These are phyloP conservation scores for Clonostachys sp. DNA, from an alignment of 2,329 filamentous ascomycete genomes.

Conservation along the genomic window DNA sequence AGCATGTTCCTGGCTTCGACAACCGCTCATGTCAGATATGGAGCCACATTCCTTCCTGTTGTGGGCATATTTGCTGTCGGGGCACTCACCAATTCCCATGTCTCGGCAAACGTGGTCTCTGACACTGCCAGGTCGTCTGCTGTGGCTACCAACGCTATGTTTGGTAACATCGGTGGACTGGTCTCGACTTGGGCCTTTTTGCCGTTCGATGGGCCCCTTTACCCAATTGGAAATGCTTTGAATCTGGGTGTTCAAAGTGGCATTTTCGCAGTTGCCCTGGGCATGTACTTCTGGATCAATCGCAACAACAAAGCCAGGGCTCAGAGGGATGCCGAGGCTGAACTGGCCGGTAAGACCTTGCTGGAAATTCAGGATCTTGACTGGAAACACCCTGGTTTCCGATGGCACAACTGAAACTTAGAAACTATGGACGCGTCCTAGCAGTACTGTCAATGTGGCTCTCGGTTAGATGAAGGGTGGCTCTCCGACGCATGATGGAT, in stretches of 20 bases:
- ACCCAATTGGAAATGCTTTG: constrained; percentile 66
- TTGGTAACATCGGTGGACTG: constrained; percentile 68
- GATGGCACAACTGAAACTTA: constrained; percentile 34
- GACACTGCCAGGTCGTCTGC: constrained; percentile 65
- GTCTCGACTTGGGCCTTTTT: constrained; percentile 63
- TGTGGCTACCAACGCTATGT: constrained; percentile 64
- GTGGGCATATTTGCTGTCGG: constrained; percentile 60
- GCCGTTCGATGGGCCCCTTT: constrained; percentile 60
- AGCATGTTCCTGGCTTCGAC: constrained; percentile 62
- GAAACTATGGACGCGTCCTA: no score
- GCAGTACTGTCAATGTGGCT: no score
- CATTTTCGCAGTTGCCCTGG: constrained; percentile 43
- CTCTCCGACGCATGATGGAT: no score
- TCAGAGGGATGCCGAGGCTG: constrained; percentile 21
- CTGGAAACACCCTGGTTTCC: constrained; percentile 62
- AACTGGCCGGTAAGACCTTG: constrained; percentile 46
- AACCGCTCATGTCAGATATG: constrained; percentile 55
- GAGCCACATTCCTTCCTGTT: constrained; percentile 65
- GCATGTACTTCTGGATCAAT: constrained; percentile 55
- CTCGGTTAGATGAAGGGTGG: no score
- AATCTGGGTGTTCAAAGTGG: constrained; percentile 55
- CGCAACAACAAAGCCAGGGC: constrained; percentile 47
- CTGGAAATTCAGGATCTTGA: constrained; percentile 56
- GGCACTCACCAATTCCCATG: constrained; percentile 62
- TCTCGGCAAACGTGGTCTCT: constrained; percentile 65